These are phyloP conservation scores for Plasmopara muralis DNA, from an alignment of 352 stramenopile genomes.

Conservation along the genomic window DNA sequence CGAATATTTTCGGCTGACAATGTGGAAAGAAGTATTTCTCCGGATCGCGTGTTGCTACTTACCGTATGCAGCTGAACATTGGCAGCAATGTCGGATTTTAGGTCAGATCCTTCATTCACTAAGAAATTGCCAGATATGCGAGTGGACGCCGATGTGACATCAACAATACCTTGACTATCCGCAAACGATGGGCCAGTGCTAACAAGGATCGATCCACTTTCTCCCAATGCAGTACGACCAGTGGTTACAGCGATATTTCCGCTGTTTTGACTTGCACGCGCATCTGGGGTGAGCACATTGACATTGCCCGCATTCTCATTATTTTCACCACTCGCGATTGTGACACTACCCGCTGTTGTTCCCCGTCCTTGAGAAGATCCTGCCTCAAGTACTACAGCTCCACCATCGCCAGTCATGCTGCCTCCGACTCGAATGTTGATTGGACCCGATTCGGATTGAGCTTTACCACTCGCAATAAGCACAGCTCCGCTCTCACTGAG, in stretches of 20 bases:
- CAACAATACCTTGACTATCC: conserved; percentile 16
- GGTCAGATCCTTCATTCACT: conserved; percentile 19
- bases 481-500: conserved; percentile 29
- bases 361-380: conserved; percentile 26
- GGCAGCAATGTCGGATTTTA: conserved; percentile 5
- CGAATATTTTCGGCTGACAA: conserved; percentile 4
- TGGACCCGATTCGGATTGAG: conserved; percentile 19
- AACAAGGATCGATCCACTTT: conserved; percentile 29
- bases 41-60: conserved; percentile 12
- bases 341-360: conserved; percentile 22
- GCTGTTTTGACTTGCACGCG: conserved; percentile 19
- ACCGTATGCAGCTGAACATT: conserved; percentile 19
- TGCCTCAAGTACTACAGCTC: conserved; percentile 30
- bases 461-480: conserved; percentile 23
- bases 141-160: conserved; percentile 19
- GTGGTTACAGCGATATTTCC: conserved; percentile 26
- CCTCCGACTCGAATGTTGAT: conserved; percentile 28
- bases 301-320: conserved; percentile 19
- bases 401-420: conserved; percentile 26
- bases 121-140: conserved; percentile 19
- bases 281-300: conserved; percentile 22
- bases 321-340: conserved; percentile 26
- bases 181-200: conserved; percentile 17
- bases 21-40: conserved; percentile 24
- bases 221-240: conserved; percentile 21